Evolutionary conservation across 768 basidiomycete species (phyloP), one percentile per base, ranked within the genome.

Genomic region (Amanita fuliginea): DNA sequence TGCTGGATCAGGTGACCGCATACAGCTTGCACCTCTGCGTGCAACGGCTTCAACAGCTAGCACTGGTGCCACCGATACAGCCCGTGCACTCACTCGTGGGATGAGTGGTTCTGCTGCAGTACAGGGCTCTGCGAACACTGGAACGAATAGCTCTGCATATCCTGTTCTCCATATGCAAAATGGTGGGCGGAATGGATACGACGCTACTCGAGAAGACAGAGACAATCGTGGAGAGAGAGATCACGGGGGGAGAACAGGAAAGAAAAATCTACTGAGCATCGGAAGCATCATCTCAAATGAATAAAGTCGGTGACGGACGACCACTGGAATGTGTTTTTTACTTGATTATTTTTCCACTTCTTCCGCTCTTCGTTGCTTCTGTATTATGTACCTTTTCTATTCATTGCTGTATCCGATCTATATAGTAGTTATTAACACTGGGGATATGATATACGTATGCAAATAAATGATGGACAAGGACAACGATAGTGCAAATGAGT

Each of bases 251-350:
- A 50, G 49, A 18, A n/a, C 49, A 14, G 67, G 71, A 34, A 83
- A 81, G 72, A 83, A 78, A 65, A 83, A 81, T 55, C 75, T 73
- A 48, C 58, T 84, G 65, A 82, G 80, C 56, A 84, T 84, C 54
- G 80, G 79, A 48, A 82, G 78, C 56, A 84, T 84, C 49, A 82
- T 83, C 49, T 81, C 78, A 34, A 79, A 78, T n/a, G 28, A 43
- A 43, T 42, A 14, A 26, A 22, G n/a, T 13, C 11, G 32, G 13
- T 9, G 11, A 32, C 3, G 32, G 32, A 32, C 32, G 11, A 32
- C 32, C 2, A 4, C 13, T 32, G 30, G 30, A 30, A 30, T 30
- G 13, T 32, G 32, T 32, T 32, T 32, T 32, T 5, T 13, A 32
- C 32, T 32, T 32, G 32, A 32, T 32, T 32, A 32, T 32, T 32